A percentile compares a stretch with the other conserved stretches of the same genome.
These are phyloP conservation scores for Ceratocystis papillata DNA, from an alignment of 2,329 filamentous ascomycete genomes.

Conservation along the genomic window DNA sequence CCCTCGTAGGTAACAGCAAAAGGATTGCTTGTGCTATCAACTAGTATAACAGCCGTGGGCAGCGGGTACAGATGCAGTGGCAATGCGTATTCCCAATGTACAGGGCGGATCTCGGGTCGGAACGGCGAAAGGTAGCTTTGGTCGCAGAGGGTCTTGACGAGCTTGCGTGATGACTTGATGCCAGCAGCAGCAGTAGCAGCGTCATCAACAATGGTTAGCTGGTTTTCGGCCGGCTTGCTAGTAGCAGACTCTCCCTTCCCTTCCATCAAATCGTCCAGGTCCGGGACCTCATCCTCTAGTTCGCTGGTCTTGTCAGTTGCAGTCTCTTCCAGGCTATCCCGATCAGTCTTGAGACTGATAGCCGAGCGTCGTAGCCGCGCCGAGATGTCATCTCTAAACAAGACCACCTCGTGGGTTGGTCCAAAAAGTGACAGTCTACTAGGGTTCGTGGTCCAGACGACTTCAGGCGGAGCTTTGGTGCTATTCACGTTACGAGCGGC, in stretches of 20 bases:
- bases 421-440: constrained; percentile 75
- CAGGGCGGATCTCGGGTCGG: constrained; percentile 62
- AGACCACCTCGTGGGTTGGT: constrained; percentile 71
- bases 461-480: constrained; percentile 50
- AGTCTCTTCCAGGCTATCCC: constrained; percentile 32
- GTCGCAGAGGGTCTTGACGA: constrained; percentile 85
- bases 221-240: constrained; percentile 34
- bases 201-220: constrained; percentile 24
- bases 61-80: constrained; percentile 76
- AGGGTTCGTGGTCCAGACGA: constrained; percentile 83
- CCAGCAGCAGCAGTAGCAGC: constrained; percentile 30
- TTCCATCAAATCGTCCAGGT: constrained; percentile 34
- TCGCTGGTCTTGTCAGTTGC: background rate
- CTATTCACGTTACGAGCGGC: constrained; percentile 56
- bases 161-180: constrained; percentile 53
- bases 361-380: constrained; percentile 65
- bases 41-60: constrained; percentile 70
- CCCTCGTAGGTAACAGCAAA: constrained; percentile 90
- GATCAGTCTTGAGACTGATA: constrained; percentile 51
- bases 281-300: constrained; percentile 24
- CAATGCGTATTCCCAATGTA: constrained; percentile 79
- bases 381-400: constrained; percentile 80
- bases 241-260: constrained; percentile 32
- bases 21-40: constrained; percentile 68
- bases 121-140: constrained; percentile 87